Base-by-base conservation (phyloP, 2,329 filamentous ascomycete genomes). In the Thielaviopsis musarum region DNA sequence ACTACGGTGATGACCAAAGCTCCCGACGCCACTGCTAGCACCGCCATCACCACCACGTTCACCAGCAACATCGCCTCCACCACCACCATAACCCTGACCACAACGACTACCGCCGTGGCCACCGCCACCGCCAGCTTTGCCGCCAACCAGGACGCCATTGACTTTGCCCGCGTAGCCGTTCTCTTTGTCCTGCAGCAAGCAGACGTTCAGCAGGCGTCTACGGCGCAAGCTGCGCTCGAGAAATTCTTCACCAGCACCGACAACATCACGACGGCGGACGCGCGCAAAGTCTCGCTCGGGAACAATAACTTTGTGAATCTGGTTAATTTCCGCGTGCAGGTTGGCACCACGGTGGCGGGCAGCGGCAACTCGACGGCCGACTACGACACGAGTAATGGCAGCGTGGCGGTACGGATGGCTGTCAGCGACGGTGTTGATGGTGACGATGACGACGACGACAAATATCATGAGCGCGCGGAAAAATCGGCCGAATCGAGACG, bases 151-250 rank as follows among this genome's bases (percentile, higher is more conserved):
- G 73, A 79, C 56, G 74, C 76, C 0, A 70, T 84, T 1, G 83
- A 86, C 65, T 87, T 87, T 70, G 77, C 81, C 0, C 75, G 83
- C 3, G 75, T 84, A 1, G 77, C 76, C 0, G 77, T 86, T 2
- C 72, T 87, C 17, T 85, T 75, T 63, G 72, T 87, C 26, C 70
- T 85, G 1, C 80, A 85, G 65, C 70, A 81, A 64, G 70, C 78
- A 60, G 72, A 68, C 5, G 65, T 82, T 1, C 68, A 71, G 34
- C 71, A 72, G 48, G 82, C 82, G 0, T 74, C 77, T 54, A 68
- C 69, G 5, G 80, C 81, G 0, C 82, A 85, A 66, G 70, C 69
- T 7, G 66, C 69, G 3, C 70, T 85, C 13, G 78, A 84, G 66
- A 69, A 66, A 1, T 79, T 84, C 64, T 82, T 85, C 63, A 73